Evolutionary conservation across 768 basidiomycete species (phyloP), one percentile per base, ranked within the genome.

Genomic region (Hericium rajendrae): DNA sequence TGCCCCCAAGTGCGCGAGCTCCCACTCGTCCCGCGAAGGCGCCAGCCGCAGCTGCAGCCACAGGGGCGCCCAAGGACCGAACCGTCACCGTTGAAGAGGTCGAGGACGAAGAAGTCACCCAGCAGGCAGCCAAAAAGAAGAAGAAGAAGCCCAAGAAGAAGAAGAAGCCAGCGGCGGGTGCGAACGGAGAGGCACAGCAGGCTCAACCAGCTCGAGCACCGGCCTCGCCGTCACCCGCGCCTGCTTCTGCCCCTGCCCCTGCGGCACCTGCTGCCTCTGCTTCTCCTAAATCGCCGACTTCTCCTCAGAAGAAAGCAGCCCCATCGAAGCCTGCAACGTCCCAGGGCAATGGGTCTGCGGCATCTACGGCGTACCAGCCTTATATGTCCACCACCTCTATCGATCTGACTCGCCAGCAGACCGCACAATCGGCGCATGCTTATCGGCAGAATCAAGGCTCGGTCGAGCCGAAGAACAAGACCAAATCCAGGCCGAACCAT

Each of bases 131-230:
- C 2, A 65, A 73, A 49, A 88, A 88, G 74, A 88, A 86, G 68
- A 86, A 85, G 68, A 86, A 85, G 71, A 88, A 86, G 63, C 71
- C 78, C 20, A 88, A 85, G 74, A 90, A 88, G 68, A 88, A 85
- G 68, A 79, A 79, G 61, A 70, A 71, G 55, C 59, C 73, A 8
- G 55, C 71, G 18, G 57, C 69, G 3, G 59, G 70, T 4, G 51
- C 70, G 38, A 61, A 53, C n/a, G 48, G 56, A 22, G 52, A 32
- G 16, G 66, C 64, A 38, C 55, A 66, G 50, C 62, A 63, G 8
- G 59, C 60, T 8, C 61, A 54, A 12, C 64, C 64, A 49, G 63
- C 62, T 8, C 61, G 53, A 6, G 63, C 65, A 18, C 58, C 65
- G 48, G 48, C 62, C 9, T 26, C 57, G 26, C 51, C 60, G 20